Conservation (phyloP, 1,284 basidiomycete genomes). For the Malassezia caprae region DNA sequence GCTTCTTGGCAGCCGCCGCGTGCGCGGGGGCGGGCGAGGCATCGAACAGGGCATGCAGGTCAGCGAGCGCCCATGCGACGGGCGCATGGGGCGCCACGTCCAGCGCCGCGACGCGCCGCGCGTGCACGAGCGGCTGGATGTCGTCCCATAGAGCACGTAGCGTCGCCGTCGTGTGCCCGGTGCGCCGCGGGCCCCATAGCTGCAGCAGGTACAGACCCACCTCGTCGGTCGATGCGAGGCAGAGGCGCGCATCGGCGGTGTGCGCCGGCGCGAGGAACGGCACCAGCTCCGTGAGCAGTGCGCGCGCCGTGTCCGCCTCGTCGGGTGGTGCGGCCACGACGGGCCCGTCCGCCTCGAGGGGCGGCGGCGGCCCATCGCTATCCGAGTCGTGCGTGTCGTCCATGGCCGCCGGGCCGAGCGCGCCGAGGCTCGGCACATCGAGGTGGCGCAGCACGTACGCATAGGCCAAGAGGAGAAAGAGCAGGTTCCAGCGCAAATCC, state of each 20-base stretch:
- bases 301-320: neutral
- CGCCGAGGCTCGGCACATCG: slow-evolving; percentile 21
- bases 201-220: slow-evolving; percentile 10
- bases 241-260: neutral
- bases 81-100: neutral
- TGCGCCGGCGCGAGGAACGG: slow-evolving; percentile 4
- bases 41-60: slow-evolving; percentile 1
- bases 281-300: neutral
- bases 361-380: slow-evolving; percentile 7
- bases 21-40: neutral
- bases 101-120: neutral
- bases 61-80: slow-evolving; percentile 2
- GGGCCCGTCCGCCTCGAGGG: neutral
- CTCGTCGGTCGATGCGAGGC: slow-evolving; percentile 1
- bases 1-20: neutral
- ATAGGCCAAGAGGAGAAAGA: slow-evolving; percentile 21
- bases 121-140: neutral
- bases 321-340: neutral
- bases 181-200: neutral
- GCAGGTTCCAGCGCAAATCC: slow-evolving; percentile 8
- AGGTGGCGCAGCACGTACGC: slow-evolving; percentile 25
- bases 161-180: neutral
- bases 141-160: slow-evolving; percentile 5
- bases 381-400: neutral
- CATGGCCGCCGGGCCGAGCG: neutral